Evolutionary conservation across 306 rosid species (phyloP).

Genomic region (Gleditsia sinensis): DNA sequence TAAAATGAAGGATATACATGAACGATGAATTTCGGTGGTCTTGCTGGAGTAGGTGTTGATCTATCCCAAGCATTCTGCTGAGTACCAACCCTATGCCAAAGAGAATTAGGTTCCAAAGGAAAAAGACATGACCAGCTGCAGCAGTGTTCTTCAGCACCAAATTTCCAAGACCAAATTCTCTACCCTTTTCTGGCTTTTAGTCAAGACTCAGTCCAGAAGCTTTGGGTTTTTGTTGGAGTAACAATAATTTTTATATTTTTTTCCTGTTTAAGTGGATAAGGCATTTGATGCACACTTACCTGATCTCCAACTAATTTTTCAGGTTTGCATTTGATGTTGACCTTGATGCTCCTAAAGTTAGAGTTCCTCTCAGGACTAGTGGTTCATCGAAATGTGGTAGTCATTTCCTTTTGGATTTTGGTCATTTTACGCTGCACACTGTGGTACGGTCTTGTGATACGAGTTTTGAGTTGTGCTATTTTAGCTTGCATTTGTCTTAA

Average conservation of each 20-base stretch:
- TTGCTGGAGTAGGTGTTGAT: too few relatives aligned
- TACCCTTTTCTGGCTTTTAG: too few relatives aligned
- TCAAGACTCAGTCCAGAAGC: not conserved
- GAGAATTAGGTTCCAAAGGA: too few relatives aligned
- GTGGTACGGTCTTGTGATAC: conserved; percentile 51
- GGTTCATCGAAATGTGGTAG: conserved; percentile 73
- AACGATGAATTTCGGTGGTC: too few relatives aligned
- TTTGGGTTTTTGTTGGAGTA: not conserved
- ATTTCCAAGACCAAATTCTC: too few relatives aligned
- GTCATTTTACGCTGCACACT: conserved; percentile 92
- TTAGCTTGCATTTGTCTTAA: conserved; percentile 33
- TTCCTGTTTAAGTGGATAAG: not conserved
- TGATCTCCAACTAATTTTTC: conserved; percentile 44
- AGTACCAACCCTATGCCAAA: too few relatives aligned
- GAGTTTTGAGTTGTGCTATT: conserved; percentile 31
- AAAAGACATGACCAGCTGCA: too few relatives aligned
- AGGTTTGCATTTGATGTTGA: conserved; percentile 97
- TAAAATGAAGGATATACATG: too few relatives aligned
- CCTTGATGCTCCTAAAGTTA: conserved; percentile 96
- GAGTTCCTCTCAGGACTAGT: conserved; percentile 77
- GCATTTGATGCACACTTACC: conserved; percentile 13
- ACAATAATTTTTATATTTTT: not conserved
- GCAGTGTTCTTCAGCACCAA: too few relatives aligned
- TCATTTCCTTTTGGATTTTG: conserved; percentile 93
- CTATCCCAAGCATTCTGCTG: too few relatives aligned